These are phyloP conservation scores for Metschnikowia proteae DNA, from an alignment of 805 yeast species.

Conservation along the genomic window DNA sequence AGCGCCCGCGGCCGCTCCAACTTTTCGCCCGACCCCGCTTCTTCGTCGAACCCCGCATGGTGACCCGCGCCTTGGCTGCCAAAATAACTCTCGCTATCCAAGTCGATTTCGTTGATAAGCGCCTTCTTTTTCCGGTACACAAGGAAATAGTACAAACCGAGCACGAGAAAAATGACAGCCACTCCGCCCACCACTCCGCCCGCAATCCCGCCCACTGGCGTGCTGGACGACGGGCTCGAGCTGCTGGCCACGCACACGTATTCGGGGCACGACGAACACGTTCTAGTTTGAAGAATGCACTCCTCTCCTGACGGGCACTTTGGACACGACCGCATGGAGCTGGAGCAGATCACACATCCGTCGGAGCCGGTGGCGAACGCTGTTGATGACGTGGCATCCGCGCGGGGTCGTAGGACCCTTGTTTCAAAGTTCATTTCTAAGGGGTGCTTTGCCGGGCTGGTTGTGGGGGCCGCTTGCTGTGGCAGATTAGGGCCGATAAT, in stretches of 20 bases:
- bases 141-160: constrained; percentile 32
- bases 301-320: constrained; percentile 16
- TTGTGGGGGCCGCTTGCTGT: background rate
- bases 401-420: constrained; percentile 13
- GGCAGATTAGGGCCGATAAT: too few relatives aligned
- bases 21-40: constrained; percentile 8
- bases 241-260: constrained; percentile 10
- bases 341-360: constrained; percentile 44
- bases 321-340: constrained; percentile 48
- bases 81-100: constrained; percentile 12
- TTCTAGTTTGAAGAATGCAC: constrained; percentile 13
- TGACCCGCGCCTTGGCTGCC: constrained; percentile 7
- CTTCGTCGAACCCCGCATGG: constrained; percentile 6
- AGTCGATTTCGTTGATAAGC: constrained; percentile 22
- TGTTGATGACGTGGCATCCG: constrained; percentile 7
- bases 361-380: constrained; percentile 22
- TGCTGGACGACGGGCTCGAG: constrained; percentile 1
- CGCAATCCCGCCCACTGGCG: constrained; percentile 49
- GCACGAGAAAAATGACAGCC: constrained; percentile 37
- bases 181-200: constrained; percentile 73
- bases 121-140: constrained; percentile 35
- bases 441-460: too few relatives aligned
- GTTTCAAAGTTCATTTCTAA: background rate
- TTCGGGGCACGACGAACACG: constrained; percentile 15
- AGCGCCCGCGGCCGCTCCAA: constrained; percentile 10